These are phyloP conservation scores for Penicillium arizonense DNA, from an alignment of 495 filamentous ascomycete species.

Conservation along the genomic window DNA sequence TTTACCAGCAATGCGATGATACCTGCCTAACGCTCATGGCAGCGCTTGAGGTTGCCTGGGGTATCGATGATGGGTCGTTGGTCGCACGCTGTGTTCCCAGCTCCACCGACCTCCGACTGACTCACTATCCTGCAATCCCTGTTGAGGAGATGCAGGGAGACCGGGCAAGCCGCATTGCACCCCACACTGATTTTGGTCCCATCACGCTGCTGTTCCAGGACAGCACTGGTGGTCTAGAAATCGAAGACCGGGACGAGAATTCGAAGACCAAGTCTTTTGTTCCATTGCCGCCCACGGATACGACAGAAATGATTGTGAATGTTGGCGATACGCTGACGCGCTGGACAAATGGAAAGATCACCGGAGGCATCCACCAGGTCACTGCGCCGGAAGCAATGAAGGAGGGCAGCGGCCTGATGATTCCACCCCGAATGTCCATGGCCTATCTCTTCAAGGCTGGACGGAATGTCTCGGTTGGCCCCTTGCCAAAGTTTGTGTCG, in stretches of 20 bases:
- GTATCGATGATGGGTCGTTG: neutral
- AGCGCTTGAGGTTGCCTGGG: neutral
- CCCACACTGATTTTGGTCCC: conserved; percentile 39
- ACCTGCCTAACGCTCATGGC: neutral
- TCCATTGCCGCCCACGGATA: neutral
- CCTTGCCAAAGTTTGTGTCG: no score
- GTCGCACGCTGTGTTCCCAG: neutral
- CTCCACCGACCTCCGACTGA: conserved; percentile 6
- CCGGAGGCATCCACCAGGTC: conserved; percentile 47
- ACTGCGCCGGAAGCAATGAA: neutral
- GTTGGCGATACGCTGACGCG: conserved; percentile 14
- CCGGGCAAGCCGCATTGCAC: conserved; percentile 14
- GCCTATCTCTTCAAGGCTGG: neutral
- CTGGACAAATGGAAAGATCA: conserved; percentile 33
- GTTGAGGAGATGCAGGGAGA: conserved; percentile 5
- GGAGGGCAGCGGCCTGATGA: neutral
- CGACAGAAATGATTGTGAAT: conserved; percentile 44
- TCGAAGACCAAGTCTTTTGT: no score
- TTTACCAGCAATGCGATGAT: neutral
- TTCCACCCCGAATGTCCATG: conserved; percentile 1
- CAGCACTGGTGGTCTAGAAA: conserved; percentile 31
- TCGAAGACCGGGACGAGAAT: conserved; percentile 18
- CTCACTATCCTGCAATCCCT: conserved; percentile 4
- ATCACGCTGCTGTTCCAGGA: conserved; percentile 43
- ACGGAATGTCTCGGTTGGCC: no score